Conservation (phyloP, 164 flowering plant genomes). For the Magnolia officinalis region DNA sequence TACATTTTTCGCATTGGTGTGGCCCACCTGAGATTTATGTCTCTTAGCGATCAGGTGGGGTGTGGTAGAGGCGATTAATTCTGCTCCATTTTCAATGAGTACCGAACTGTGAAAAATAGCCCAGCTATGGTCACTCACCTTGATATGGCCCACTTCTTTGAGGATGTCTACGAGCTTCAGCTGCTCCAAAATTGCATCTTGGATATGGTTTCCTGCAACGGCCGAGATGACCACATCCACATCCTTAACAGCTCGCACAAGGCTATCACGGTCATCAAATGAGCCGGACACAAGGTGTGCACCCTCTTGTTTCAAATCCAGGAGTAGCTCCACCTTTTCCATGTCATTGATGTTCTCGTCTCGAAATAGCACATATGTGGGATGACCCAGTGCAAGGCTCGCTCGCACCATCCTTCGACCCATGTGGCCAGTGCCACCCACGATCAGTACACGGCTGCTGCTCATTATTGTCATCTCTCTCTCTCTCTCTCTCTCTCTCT, state of each 20-base stretch:
- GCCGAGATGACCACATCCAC: slow-evolving; percentile 6
- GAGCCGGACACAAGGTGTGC: slow-evolving; percentile 7
- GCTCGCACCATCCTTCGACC: slow-evolving; percentile 7
- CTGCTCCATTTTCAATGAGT: neutral
- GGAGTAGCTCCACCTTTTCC: slow-evolving; percentile 10
- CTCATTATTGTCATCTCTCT: too few relatives aligned
- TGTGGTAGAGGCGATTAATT: neutral
- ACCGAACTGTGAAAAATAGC: too few relatives aligned
- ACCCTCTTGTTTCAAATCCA: slow-evolving; percentile 4
- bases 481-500: too few relatives aligned
- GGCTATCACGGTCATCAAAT: neutral
- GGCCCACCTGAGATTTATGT: too few relatives aligned
- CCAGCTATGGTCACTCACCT: neutral
- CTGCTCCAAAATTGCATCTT: slow-evolving; percentile 9
- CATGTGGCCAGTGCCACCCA: slow-evolving; percentile 11
- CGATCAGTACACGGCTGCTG: too few relatives aligned
- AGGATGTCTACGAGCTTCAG: slow-evolving; percentile 9
- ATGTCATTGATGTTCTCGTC: slow-evolving; percentile 8
- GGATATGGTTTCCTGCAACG: slow-evolving; percentile 9
- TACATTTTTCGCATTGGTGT: too few relatives aligned
- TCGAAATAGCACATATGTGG: slow-evolving; percentile 5
- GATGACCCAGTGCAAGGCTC: slow-evolving; percentile 8
- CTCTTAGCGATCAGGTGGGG: too few relatives aligned
- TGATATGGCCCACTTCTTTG: slow-evolving; percentile 5
- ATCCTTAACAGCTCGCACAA: neutral